These are phyloP conservation scores for Pleurotus cornucopiae DNA, from an alignment of 768 basidiomycete species.

Conservation along the genomic window DNA sequence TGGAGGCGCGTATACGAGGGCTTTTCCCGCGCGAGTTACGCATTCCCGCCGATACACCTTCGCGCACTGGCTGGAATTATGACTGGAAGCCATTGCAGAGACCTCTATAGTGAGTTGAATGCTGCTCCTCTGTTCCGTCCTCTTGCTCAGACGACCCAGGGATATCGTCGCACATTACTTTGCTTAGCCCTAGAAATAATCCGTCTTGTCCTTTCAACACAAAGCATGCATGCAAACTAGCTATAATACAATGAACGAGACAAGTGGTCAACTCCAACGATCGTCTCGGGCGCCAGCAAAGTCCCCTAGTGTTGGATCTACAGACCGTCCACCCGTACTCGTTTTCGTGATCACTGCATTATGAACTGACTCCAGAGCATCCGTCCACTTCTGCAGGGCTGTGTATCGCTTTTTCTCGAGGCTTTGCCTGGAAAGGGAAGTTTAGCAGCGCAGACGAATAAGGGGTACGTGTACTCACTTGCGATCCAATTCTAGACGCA, in stretches of 20 bases:
- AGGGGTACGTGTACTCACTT: conserved; percentile 48
- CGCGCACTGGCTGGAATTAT: conserved; percentile 80
- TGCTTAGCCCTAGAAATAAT: too few species aligned
- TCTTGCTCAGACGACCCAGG: too few species aligned
- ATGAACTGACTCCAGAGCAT: conserved; percentile 75
- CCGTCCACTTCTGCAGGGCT: conserved; percentile 79
- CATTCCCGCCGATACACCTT: conserved; percentile 82
- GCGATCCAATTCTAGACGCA: conserved; percentile 85
- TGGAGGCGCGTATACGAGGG: conserved; percentile 76
- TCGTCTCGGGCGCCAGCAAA: conserved; percentile 29
- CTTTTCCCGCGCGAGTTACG: conserved; percentile 86
- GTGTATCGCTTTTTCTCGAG: conserved; percentile 84
- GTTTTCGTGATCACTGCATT: conserved; percentile 73
- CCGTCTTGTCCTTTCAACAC: too few species aligned
- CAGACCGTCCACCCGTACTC: conserved; percentile 36
- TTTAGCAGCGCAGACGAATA: background rate
- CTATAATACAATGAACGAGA: conserved; percentile 1
- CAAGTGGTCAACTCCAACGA: conserved; percentile 27
- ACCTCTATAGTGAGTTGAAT: conserved; percentile 30
- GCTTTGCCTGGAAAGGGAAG: conserved; percentile 53
- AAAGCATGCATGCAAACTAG: background rate
- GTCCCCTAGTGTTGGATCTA: conserved; percentile 29
- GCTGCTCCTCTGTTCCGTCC: too few species aligned
- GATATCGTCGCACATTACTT: too few species aligned
- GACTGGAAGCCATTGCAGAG: conserved; percentile 72